A percentile compares a stretch with the other conserved stretches of the same genome.
phyloP scores from a whole-genome alignment of 306 rosid species.

The Cicer judaicum region DNA sequence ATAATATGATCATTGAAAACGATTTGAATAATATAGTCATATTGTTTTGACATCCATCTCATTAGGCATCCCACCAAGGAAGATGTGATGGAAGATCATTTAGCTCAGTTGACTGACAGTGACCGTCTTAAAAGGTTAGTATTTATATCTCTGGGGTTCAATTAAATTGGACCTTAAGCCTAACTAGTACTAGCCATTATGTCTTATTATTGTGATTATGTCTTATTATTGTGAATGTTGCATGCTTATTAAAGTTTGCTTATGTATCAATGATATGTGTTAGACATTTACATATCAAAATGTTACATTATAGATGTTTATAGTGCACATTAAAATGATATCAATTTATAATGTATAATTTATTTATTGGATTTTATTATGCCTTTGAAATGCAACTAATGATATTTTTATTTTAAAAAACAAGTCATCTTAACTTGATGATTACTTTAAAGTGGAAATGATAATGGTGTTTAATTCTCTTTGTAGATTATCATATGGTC shows the following conservation, averaged over 20 bases:
- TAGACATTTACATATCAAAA: background rate
- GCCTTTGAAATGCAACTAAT: background rate
- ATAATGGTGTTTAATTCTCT: background rate
- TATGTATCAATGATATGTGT: background rate
- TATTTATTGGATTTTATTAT: too few relatives aligned
- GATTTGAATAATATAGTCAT: background rate
- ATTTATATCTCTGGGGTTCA: background rate
- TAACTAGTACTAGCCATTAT: background rate
- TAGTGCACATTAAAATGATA: background rate
- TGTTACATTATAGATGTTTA: background rate
- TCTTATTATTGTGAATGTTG: background rate
- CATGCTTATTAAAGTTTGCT: background rate
- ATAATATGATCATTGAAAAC: conserved; percentile 9
- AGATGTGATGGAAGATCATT: background rate
- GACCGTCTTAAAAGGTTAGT: background rate
- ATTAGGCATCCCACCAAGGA: background rate
- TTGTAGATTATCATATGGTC: too few relatives aligned
- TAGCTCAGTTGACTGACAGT: background rate
- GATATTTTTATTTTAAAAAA: background rate
- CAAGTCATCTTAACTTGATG: background rate
- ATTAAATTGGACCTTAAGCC: background rate
- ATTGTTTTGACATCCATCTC: conserved; percentile 12
- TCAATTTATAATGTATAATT: background rate
- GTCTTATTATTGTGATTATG: background rate
- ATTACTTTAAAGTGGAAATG: background rate